phyloP scores from a whole-genome alignment of 768 basidiomycete species.

The Agaricus subrufescens region DNA sequence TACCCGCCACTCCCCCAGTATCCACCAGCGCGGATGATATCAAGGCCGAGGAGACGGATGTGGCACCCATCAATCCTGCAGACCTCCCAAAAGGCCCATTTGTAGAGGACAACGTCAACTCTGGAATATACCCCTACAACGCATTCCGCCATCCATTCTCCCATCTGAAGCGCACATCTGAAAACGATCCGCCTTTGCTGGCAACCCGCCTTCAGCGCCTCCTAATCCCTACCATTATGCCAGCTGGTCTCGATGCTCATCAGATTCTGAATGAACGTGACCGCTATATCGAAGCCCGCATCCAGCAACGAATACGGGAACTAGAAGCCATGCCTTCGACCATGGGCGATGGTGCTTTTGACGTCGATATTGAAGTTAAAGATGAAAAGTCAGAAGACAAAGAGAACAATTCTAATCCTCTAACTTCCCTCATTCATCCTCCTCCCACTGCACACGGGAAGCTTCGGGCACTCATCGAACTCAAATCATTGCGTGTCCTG shows the following conservation, averaged over 20 bases:
- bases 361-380: slow-evolving; percentile 33
- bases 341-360: slow-evolving; percentile 73
- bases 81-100: slow-evolving; percentile 71
- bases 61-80: slow-evolving; percentile 40
- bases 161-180: slow-evolving; percentile 64
- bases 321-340: slow-evolving; percentile 77
- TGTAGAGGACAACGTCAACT: slow-evolving; percentile 75
- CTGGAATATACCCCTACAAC: slow-evolving; percentile 89
- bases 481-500: slow-evolving; percentile 82
- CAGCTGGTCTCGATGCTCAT: slow-evolving; percentile 87
- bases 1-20: slow-evolving; percentile 21
- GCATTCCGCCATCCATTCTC: slow-evolving; percentile 82
- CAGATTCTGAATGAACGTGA: slow-evolving; percentile 90
- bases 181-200: slow-evolving; percentile 56
- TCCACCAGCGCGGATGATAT: slow-evolving; percentile 34
- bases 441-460: slow-evolving; percentile 72
- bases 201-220: slow-evolving; percentile 75
- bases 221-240: slow-evolving; percentile 86
- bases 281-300: slow-evolving; percentile 83
- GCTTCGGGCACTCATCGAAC: slow-evolving; percentile 86
- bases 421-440: slow-evolving; percentile 45
- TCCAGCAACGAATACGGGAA: slow-evolving; percentile 85
- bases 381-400: slow-evolving; percentile 38
- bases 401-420: slow-evolving; percentile 29
- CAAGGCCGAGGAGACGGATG: slow-evolving; percentile 54